Percentiles rank a stretch among this genome's conserved stretches.
phyloP scores from a whole-genome alignment of 2,329 filamentous ascomycete species.

The Aspergillus tamarii region DNA sequence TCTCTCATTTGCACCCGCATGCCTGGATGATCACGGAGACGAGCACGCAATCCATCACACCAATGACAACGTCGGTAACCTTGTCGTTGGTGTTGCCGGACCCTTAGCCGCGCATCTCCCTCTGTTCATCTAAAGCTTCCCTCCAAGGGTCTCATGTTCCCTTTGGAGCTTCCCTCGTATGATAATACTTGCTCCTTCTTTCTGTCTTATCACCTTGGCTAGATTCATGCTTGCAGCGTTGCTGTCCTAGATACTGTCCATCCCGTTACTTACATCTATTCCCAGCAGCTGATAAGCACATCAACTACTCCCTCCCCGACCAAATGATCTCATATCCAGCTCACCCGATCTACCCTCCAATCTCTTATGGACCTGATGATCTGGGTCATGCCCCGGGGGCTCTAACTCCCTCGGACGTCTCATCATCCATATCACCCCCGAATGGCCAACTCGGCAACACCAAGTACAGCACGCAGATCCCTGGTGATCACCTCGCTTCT shows the following conservation, averaged over 20 bases:
- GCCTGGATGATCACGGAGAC: slow-evolving; percentile 20
- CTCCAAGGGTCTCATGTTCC: slow-evolving; percentile 15
- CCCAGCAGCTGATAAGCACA: slow-evolving; percentile 35
- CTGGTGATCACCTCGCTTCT: slow-evolving; percentile 45
- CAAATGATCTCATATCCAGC: slow-evolving; percentile 44
- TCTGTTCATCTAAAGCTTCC: slow-evolving; percentile 10
- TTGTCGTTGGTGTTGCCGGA: slow-evolving; percentile 23
- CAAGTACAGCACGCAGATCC: slow-evolving; percentile 45
- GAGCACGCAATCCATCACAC: slow-evolving; percentile 42
- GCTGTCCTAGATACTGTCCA: background rate
- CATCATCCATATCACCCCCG: slow-evolving; percentile 46
- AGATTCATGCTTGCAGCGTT: slow-evolving; percentile 14
- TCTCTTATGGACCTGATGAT: slow-evolving; percentile 41
- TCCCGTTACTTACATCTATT: slow-evolving; percentile 29
- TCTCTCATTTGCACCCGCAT: slow-evolving; percentile 5
- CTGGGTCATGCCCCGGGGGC: slow-evolving; percentile 39
- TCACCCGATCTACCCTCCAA: slow-evolving; percentile 42
- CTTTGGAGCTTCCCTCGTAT: slow-evolving; percentile 10
- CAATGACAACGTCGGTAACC: slow-evolving; percentile 35
- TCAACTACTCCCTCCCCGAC: slow-evolving; percentile 43
- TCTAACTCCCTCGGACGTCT: slow-evolving; percentile 46
- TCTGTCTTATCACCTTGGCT: slow-evolving; percentile 16
- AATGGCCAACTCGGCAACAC: slow-evolving; percentile 44
- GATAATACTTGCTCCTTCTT: slow-evolving; percentile 14
- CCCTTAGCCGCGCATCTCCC: slow-evolving; percentile 21